Conservation (phyloP, 192 early-diverging fungal genomes). For the Powellomyces hirtus region DNA sequence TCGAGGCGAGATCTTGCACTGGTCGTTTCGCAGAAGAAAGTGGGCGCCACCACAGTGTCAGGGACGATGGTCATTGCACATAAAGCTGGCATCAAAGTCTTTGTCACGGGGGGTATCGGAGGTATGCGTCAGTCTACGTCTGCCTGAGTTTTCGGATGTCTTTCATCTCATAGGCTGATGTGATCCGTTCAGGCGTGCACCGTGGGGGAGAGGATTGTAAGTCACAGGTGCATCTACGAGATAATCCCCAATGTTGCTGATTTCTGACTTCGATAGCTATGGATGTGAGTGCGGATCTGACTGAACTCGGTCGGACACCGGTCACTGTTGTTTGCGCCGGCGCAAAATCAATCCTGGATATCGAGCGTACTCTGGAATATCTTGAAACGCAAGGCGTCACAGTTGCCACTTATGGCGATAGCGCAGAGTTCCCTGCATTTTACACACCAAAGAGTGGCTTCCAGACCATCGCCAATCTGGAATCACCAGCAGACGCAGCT, state of each 20-base stretch:
- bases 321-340: slow-evolving; percentile 96
- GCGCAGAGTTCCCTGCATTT: slow-evolving; percentile 83
- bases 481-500: slow-evolving; percentile 53
- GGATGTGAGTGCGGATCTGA: slow-evolving; percentile 92
- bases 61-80: slow-evolving; percentile 88
- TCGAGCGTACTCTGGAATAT: slow-evolving; percentile 86
- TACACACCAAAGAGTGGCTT: slow-evolving; percentile 66
- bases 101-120: slow-evolving; percentile 97
- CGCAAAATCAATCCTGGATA: slow-evolving; percentile 94
- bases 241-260: not conserved
- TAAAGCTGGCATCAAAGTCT: slow-evolving; percentile 79
- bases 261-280: slow-evolving; percentile 47
- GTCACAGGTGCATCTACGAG: not conserved
- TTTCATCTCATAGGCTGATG: no score
- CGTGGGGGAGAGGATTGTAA: slow-evolving; percentile 60
- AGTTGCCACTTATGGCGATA: slow-evolving; percentile 72
- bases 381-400: slow-evolving; percentile 93
- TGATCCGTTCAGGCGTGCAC: no score
- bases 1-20: slow-evolving; percentile 81
- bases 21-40: slow-evolving; percentile 60
- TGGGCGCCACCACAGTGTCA: slow-evolving; percentile 91
- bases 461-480: slow-evolving; percentile 54
- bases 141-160: no score
- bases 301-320: slow-evolving; percentile 85
- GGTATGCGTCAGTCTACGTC: no score